Percentiles rank a stretch among this genome's conserved stretches.
phyloP scores from a whole-genome alignment of 1,284 basidiomycete species.

The Kwoniella shivajii region DNA sequence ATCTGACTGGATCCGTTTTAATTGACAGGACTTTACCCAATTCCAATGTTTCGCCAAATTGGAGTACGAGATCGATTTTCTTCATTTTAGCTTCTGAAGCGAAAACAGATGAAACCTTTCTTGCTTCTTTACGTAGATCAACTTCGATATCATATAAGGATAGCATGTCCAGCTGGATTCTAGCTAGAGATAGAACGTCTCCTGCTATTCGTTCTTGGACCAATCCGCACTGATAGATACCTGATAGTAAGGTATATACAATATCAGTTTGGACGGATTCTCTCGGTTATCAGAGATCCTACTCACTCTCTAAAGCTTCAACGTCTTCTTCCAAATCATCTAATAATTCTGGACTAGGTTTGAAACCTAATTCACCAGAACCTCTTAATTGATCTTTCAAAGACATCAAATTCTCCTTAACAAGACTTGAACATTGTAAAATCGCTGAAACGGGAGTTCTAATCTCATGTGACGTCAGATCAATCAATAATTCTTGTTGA shows the following conservation, averaged over 20 bases:
- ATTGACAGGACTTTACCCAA: slow-evolving; percentile 28
- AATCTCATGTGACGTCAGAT: slow-evolving; percentile 53
- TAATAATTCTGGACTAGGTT: slow-evolving; percentile 42
- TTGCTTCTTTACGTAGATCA: slow-evolving; percentile 47
- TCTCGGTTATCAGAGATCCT: too few relatives aligned
- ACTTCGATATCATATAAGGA: slow-evolving; percentile 47
- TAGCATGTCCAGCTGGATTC: slow-evolving; percentile 54
- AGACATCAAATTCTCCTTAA: slow-evolving; percentile 48
- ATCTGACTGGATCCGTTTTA: slow-evolving; percentile 51
- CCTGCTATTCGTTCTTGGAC: slow-evolving; percentile 55
- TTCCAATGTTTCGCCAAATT: slow-evolving; percentile 37
- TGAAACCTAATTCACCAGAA: slow-evolving; percentile 31
- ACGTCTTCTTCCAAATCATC: slow-evolving; percentile 52
- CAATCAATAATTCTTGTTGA: slow-evolving; percentile 52
- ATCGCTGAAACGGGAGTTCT: slow-evolving; percentile 51
- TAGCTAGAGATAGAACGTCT: slow-evolving; percentile 54
- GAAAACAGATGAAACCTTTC: slow-evolving; percentile 45
- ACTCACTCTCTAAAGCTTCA: slow-evolving; percentile 46
- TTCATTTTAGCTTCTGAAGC: slow-evolving; percentile 45
- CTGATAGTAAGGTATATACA: too few relatives aligned
- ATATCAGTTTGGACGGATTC: too few relatives aligned
- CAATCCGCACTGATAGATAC: slow-evolving; percentile 50
- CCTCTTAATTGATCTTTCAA: slow-evolving; percentile 40
- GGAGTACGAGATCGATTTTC: slow-evolving; percentile 34
- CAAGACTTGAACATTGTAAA: slow-evolving; percentile 49